These are phyloP conservation scores for Penicillium crystallinum DNA, from an alignment of 495 filamentous ascomycete species.

Conservation along the genomic window DNA sequence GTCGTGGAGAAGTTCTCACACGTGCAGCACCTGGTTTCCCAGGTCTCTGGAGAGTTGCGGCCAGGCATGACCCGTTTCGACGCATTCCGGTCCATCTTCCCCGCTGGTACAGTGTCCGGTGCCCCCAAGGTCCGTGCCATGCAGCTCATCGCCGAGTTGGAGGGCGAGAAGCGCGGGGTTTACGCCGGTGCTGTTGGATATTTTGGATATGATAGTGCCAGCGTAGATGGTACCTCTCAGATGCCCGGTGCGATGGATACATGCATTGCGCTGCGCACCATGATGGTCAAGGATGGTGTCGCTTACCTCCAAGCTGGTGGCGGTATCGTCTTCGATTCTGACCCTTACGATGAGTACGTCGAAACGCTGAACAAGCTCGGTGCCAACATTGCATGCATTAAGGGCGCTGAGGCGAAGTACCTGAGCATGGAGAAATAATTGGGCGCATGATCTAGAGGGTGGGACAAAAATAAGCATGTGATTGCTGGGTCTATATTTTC, in stretches of 20 bases:
- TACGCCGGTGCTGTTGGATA: constrained; percentile 98
- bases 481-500: background rate
- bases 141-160: constrained; percentile 93
- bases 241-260: constrained; percentile 91
- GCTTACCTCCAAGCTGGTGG: constrained; percentile 96
- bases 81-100: constrained; percentile 93
- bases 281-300: constrained; percentile 86
- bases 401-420: constrained; percentile 74
- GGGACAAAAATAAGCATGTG: background rate
- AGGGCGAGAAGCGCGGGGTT: constrained; percentile 87
- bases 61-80: constrained; percentile 86
- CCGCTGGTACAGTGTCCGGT: constrained; percentile 87
- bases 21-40: constrained; percentile 93
- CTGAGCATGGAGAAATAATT: constrained; percentile 40
- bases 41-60: constrained; percentile 84
- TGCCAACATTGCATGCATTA: constrained; percentile 83
- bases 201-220: constrained; percentile 43
- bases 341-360: constrained; percentile 87
- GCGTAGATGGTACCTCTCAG: constrained; percentile 32
- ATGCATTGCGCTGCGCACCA: constrained; percentile 95
- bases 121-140: constrained; percentile 95
- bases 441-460: background rate
- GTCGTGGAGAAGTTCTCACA: constrained; percentile 93
- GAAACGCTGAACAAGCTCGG: constrained; percentile 97
- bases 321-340: constrained; percentile 94